Evolutionary conservation across 2,329 filamentous ascomycete species (phyloP).

Genomic region (Ophiosphaerella narmari): DNA sequence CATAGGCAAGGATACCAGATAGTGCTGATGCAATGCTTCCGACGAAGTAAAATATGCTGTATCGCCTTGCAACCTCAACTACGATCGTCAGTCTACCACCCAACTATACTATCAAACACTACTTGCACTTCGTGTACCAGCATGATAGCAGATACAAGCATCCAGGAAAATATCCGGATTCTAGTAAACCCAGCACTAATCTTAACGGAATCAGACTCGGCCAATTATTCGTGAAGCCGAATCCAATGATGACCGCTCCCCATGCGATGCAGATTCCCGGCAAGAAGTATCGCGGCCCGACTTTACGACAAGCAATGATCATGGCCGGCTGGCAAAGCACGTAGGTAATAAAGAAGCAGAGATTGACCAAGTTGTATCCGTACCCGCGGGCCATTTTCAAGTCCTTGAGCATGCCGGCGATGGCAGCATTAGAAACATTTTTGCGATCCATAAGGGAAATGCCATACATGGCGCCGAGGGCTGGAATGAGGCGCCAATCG

Average conservation of each 20-base stretch:
- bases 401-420: slow-evolving; percentile 30
- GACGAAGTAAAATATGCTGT: slow-evolving; percentile 31
- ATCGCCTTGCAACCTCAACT: slow-evolving; percentile 28
- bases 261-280: slow-evolving; percentile 26
- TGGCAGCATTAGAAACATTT: slow-evolving; percentile 31
- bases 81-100: not conserved
- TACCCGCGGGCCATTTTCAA: slow-evolving; percentile 21
- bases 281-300: slow-evolving; percentile 27
- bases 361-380: slow-evolving; percentile 29
- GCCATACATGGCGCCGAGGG: slow-evolving; percentile 29
- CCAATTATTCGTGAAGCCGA: slow-evolving; percentile 31
- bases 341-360: slow-evolving; percentile 35
- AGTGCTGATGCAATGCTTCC: slow-evolving; percentile 29
- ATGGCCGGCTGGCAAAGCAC: slow-evolving; percentile 29
- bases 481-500: slow-evolving; percentile 31
- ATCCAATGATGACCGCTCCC: slow-evolving; percentile 29
- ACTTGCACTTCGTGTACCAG: slow-evolving; percentile 33
- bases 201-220: slow-evolving; percentile 21
- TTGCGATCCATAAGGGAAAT: slow-evolving; percentile 34
- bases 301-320: slow-evolving; percentile 23
- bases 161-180: slow-evolving; percentile 29
- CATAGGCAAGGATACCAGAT: slow-evolving; percentile 28
- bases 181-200: slow-evolving; percentile 22
- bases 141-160: slow-evolving; percentile 25
- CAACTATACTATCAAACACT: not conserved